phyloP scores from a whole-genome alignment of 2,329 filamentous ascomycete species.

The Fusarium sp. region DNA sequence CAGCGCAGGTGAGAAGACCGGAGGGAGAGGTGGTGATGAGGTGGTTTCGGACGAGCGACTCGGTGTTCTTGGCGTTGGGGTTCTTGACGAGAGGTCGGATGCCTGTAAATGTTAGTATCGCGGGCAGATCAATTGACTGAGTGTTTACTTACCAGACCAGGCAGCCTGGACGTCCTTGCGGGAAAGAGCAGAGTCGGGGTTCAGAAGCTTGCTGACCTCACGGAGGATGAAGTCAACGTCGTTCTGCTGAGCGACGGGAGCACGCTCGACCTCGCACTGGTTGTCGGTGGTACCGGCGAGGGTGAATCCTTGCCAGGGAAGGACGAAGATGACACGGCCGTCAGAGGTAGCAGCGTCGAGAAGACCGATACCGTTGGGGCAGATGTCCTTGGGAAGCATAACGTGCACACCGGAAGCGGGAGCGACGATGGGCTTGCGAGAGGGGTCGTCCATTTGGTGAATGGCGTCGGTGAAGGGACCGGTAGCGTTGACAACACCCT shows the following conservation, averaged over 20 bases:
- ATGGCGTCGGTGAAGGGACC: slow-evolving; percentile 85
- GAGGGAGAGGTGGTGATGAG: slow-evolving; percentile 79
- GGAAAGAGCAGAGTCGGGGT: slow-evolving; percentile 79
- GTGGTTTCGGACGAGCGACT: slow-evolving; percentile 85
- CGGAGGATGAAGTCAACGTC: slow-evolving; percentile 86
- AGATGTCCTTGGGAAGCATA: slow-evolving; percentile 82
- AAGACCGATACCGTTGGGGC: slow-evolving; percentile 82
- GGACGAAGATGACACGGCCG: slow-evolving; percentile 88
- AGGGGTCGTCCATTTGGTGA: slow-evolving; percentile 81
- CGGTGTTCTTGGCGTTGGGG: slow-evolving; percentile 82
- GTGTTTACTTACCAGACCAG: slow-evolving; percentile 72
- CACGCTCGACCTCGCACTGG: slow-evolving; percentile 72
- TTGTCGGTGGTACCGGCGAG: slow-evolving; percentile 86
- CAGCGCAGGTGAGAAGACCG: slow-evolving; percentile 82
- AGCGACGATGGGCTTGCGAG: slow-evolving; percentile 77
- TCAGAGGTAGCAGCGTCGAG: slow-evolving; percentile 83
- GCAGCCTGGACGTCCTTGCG: slow-evolving; percentile 81
- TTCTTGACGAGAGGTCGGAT: slow-evolving; percentile 85
- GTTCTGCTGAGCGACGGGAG: slow-evolving; percentile 78
- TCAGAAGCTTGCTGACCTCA: slow-evolving; percentile 80
- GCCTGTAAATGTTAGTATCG: slow-evolving; percentile 48
- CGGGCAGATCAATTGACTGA: accelerated
- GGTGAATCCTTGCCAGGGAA: slow-evolving; percentile 88
- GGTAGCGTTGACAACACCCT: slow-evolving; percentile 86
- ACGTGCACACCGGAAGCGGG: slow-evolving; percentile 86